phyloP scores from a whole-genome alignment of 2,329 filamentous ascomycete genomes.

The Cephalotrichum gorgonifer region DNA sequence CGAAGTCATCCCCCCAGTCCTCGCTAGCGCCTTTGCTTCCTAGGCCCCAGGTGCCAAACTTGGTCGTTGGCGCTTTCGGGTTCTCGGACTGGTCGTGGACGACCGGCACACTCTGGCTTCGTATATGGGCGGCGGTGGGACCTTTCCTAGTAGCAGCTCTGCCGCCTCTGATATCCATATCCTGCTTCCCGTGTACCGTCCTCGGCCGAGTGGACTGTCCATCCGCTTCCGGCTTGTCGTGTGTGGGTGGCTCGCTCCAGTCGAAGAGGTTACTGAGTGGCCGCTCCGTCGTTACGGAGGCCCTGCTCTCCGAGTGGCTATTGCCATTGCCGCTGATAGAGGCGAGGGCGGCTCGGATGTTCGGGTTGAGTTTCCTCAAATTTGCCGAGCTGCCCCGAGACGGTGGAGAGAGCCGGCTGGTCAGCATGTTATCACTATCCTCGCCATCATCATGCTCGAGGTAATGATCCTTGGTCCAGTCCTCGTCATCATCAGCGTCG shows the following conservation, averaged over 20 bases:
- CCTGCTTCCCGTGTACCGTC: slow-evolving; percentile 68
- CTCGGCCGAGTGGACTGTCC: slow-evolving; percentile 55
- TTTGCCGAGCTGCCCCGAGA: slow-evolving; percentile 39
- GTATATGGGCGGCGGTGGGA: slow-evolving; percentile 59
- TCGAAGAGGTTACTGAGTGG: slow-evolving; percentile 65
- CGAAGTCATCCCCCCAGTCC: slow-evolving; percentile 86
- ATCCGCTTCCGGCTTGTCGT: slow-evolving; percentile 50
- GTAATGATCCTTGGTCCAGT: slow-evolving; percentile 48
- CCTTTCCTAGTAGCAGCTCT: slow-evolving; percentile 56
- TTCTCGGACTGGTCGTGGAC: slow-evolving; percentile 52
- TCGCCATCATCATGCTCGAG: slow-evolving; percentile 44
- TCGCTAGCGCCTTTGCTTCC: slow-evolving; percentile 72
- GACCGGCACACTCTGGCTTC: slow-evolving; percentile 73
- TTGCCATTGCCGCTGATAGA: slow-evolving; percentile 43
- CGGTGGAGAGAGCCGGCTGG: slow-evolving; percentile 49
- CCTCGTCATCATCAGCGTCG: slow-evolving; percentile 53
- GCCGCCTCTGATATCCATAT: slow-evolving; percentile 59
- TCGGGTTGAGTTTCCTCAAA: slow-evolving; percentile 40
- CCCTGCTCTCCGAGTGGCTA: slow-evolving; percentile 15
- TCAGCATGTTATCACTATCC: slow-evolving; percentile 40
- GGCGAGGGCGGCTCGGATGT: slow-evolving; percentile 42
- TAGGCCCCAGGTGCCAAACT: slow-evolving; percentile 75
- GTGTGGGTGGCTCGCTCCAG: slow-evolving; percentile 58
- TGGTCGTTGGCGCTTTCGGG: slow-evolving; percentile 44
- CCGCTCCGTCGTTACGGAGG: slow-evolving; percentile 27